Evolutionary conservation across 2,329 filamentous ascomycete genomes (phyloP).

Genomic region (Paraconiothyrium sp.): DNA sequence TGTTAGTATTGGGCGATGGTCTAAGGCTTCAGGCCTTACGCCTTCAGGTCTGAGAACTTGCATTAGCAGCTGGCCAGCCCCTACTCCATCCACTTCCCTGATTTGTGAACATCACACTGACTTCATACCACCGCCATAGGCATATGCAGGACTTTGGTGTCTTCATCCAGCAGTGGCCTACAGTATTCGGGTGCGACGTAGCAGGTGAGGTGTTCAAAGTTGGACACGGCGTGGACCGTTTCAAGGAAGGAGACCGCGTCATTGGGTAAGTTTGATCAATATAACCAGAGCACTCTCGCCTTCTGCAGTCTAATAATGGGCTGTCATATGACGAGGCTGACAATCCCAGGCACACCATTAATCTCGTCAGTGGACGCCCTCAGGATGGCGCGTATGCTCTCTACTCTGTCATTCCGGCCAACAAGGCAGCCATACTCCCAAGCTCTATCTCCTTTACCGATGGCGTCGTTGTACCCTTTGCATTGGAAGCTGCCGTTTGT

Average conservation of each 20-base stretch:
- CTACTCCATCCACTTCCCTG: no score
- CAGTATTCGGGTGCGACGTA: constrained; percentile 51
- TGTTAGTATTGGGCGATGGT: no score
- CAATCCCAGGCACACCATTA: constrained; percentile 31
- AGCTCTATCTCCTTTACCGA: constrained; percentile 50
- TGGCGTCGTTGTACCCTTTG: constrained; percentile 54
- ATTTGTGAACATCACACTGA: no score
- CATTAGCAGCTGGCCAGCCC: no score
- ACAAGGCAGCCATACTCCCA: constrained; percentile 52
- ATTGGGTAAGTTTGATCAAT: constrained; percentile 39
- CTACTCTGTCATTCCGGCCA: constrained; percentile 46
- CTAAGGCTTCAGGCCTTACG: no score
- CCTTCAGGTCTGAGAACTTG: no score
- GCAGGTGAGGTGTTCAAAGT: constrained; percentile 56
- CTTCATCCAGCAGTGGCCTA: constrained; percentile 43
- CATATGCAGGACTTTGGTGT: constrained; percentile 38
- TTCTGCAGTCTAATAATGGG: no score
- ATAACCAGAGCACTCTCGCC: no score
- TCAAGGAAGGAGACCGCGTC: constrained; percentile 55
- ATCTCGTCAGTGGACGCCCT: constrained; percentile 28
- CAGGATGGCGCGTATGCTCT: constrained; percentile 39
- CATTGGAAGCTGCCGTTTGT: constrained; percentile 53
- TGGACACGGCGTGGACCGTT: constrained; percentile 52
- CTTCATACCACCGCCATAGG: no score
- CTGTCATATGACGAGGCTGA: neutral